Evolutionary conservation across 768 basidiomycete species (phyloP), one percentile per base, ranked within the genome.

Genomic region (Chlorophyllum brunneum): DNA sequence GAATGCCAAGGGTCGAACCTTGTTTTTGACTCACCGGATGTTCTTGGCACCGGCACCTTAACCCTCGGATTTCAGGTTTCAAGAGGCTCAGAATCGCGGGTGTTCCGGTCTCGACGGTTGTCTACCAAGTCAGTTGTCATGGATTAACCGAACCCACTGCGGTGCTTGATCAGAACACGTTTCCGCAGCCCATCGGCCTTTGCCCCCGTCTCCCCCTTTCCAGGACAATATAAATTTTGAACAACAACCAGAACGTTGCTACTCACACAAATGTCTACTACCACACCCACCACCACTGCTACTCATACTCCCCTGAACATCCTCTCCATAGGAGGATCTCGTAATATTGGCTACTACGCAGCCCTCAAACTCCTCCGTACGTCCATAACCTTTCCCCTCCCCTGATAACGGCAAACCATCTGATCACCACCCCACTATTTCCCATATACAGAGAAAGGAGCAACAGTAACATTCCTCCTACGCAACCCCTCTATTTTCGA

Each of bases 391-490:
- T 27, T 2, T 23, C 13, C 30, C 41, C 39, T 4, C 26, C 36
- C 42, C 33, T 24, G 20, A 29, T n/a, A n/a, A n/a, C n/a, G n/a
- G 22, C 16, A 16, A 18, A 7, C 45, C 2, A 18, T 27, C n/a
- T 33, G 26, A 18, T n/a, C 6, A 26, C 22, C 40, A 18, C 30
- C n/a, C 36, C 1, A 40, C 46, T 38, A 47, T 42, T 45, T 40
- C 22, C 15, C n/a, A n/a, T 23, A 13, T 29, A 10, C 20, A 87
- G 86, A 70, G 4, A 65, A 72, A 45, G 85, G 85, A 33, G 71
- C 78, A 2, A 80, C 73, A 1, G 80, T 87, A 0, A 84, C 83
- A 0, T 86, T 83, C 58, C 71, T 87, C 10, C 71, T 88, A 30
- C 79, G 86, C 26, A 72, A 68, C 15, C 66, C 75, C 0, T 55